Conservation (phyloP, 768 basidiomycete species). For the Rickenella mellea region DNA sequence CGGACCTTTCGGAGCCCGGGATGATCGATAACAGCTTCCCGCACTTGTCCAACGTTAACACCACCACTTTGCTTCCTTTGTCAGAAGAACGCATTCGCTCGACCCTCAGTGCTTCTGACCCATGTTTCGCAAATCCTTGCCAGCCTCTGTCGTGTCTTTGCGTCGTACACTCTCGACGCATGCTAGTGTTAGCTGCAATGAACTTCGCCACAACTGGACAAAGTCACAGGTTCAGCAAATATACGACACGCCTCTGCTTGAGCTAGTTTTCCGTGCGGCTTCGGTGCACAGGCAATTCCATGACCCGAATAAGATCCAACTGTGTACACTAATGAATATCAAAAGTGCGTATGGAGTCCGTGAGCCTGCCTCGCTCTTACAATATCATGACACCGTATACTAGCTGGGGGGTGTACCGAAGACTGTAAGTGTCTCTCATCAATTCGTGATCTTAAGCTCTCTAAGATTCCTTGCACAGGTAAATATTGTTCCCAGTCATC, state of each 20-base stretch:
- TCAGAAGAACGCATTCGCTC: not conserved
- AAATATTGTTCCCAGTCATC: conserved; percentile 98
- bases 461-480: conserved; percentile 33
- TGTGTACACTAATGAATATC: conserved; percentile 98
- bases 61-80: no score
- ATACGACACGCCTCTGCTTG: conserved; percentile 79
- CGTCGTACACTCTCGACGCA: conserved; percentile 57
- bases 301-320: conserved; percentile 83
- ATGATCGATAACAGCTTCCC: no score
- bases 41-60: no score
- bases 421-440: conserved; percentile 58
- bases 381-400: conserved; percentile 8
- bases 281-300: conserved; percentile 78
- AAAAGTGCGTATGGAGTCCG: conserved; percentile 60
- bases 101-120: not conserved
- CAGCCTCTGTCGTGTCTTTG: conserved; percentile 11
- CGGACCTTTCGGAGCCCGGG: no score
- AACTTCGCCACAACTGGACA: conserved; percentile 60
- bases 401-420: conserved; percentile 92
- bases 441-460: conserved; percentile 1
- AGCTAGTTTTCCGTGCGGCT: conserved; percentile 82
- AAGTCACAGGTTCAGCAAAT: conserved; percentile 75
- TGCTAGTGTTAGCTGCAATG: conserved; percentile 25
- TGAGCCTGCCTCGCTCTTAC: conserved; percentile 16
- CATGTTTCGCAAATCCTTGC: not conserved